Base-by-base conservation (phyloP, 2,329 filamentous ascomycete genomes). In the Fusarium heterosporum region DNA sequence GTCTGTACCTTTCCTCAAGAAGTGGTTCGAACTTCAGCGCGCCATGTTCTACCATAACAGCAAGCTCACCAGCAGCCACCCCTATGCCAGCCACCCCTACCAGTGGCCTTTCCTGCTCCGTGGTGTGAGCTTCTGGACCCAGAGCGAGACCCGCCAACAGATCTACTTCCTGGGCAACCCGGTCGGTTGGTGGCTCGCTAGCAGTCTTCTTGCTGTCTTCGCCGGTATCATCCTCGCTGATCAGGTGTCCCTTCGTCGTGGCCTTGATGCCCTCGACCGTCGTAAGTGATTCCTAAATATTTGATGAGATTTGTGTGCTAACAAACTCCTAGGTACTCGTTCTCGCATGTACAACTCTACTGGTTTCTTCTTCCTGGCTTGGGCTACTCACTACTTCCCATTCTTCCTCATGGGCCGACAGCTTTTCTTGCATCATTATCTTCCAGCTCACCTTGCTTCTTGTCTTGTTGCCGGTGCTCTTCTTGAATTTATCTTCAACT, bases 21-120 rank as follows among this genome's bases (percentile, higher is more conserved):
- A 99, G 83, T 99, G 95, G 85, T 88, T 97, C 68, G 96, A 99
- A 83, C 86, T 99, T 59, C 96, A 99, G 81, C 89, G 95, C 48
- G 93, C 94, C 73, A 99, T 99, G 94, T 99, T 99, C 86, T 95
- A 92, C 86, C 96, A 99, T 85, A 99, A 99, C 86, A 98, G 94
- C 79, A 95, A 96, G 74, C 84, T 99, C 76, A 99, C 96, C 42
- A 96, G 93, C 82, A 97, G 93, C 77, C 96, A 99, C 78, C 96
- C 96, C 2, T 99, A 99, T 78, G 88, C 96, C 40, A 97, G 93
- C 73, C 90, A 94, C 77, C 96, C 96, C 8, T 96, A 96, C 82
- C 93, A 97, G 76, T 99, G 96, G 96, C 96, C 96, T 2, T 98
- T 99, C 87, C 85, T 99, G 76, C 88, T 99, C 57, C 90, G 96